Conservation (phyloP, 1,284 basidiomycete genomes). For the Rhodotorula sp. region DNA sequence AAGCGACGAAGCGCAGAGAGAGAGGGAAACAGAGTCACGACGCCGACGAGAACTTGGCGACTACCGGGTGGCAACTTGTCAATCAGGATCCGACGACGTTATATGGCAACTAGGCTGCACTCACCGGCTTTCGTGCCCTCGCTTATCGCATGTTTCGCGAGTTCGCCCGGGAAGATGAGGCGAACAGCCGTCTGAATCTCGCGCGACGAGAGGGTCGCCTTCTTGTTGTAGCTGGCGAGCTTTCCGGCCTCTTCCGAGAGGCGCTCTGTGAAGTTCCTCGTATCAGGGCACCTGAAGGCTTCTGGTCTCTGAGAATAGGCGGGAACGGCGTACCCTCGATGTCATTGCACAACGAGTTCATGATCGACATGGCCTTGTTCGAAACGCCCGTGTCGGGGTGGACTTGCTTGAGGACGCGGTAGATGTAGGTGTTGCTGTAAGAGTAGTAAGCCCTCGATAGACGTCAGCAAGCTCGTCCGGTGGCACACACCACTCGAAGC, state of each 20-base stretch:
- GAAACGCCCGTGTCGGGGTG: conserved; percentile 96
- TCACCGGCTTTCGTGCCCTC: conserved; percentile 65
- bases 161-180: conserved; percentile 75
- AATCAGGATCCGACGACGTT: not conserved
- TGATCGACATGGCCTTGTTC: conserved; percentile 93
- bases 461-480: conserved; percentile 4
- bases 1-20: too few relatives aligned
- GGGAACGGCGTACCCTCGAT: conserved; percentile 59
- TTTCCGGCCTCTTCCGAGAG: conserved; percentile 68
- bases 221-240: conserved; percentile 88
- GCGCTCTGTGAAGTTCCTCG: too few relatives aligned
- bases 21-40: not conserved
- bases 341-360: conserved; percentile 59
- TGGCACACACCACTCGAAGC: too few relatives aligned
- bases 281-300: not conserved
- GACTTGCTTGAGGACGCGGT: conserved; percentile 74
- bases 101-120: not conserved
- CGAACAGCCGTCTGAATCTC: conserved; percentile 90
- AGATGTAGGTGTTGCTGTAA: conserved; percentile 39
- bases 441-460: too few relatives aligned
- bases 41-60: conserved; percentile 1
- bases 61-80: not conserved
- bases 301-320: not conserved
- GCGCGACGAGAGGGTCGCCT: conserved; percentile 88
- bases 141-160: conserved; percentile 73